A percentile compares a stretch with the other conserved stretches of the same genome.
Evolutionary conservation across 352 stramenopile species (phyloP).

Genomic region (Globisporangium paroecandrum): DNA sequence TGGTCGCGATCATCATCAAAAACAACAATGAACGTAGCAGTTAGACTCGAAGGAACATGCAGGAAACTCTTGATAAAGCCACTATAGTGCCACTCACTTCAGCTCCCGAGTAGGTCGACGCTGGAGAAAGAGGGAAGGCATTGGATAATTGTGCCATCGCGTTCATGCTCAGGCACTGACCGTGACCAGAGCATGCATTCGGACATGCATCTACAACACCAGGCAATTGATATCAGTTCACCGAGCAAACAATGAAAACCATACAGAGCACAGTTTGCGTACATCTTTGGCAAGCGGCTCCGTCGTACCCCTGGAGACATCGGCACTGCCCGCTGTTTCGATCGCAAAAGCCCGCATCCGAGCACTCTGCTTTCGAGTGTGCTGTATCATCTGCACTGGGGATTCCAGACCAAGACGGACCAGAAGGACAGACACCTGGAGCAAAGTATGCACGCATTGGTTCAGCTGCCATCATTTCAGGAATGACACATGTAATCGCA

Average conservation of each 20-base stretch:
- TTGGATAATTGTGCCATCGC: conserved; percentile 42
- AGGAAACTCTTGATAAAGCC: background rate
- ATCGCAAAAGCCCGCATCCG: conserved; percentile 60
- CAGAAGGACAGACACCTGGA: conserved; percentile 61
- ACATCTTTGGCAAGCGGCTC: conserved; percentile 69
- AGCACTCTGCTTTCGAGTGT: conserved; percentile 55
- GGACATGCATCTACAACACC: conserved; percentile 31
- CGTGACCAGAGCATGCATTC: conserved; percentile 69
- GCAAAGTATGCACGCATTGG: background rate
- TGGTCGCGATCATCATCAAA: conserved; percentile 4
- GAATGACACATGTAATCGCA: background rate
- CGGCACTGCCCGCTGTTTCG: conserved; percentile 49
- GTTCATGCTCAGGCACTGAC: conserved; percentile 67
- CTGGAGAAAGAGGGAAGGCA: conserved; percentile 53
- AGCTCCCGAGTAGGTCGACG: conserved; percentile 53
- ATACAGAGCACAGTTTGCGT: conserved; percentile 4
- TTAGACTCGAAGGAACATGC: background rate
- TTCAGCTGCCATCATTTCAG: background rate
- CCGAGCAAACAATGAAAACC: background rate
- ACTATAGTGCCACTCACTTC: conserved; percentile 22
- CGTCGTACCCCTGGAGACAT: conserved; percentile 68
- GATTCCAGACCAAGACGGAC: conserved; percentile 59
- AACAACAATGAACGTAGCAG: background rate
- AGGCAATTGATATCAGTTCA: background rate
- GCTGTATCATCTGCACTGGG: conserved; percentile 36